Conservation (phyloP, 306 rosid genomes). For the Acacia acuminata region DNA sequence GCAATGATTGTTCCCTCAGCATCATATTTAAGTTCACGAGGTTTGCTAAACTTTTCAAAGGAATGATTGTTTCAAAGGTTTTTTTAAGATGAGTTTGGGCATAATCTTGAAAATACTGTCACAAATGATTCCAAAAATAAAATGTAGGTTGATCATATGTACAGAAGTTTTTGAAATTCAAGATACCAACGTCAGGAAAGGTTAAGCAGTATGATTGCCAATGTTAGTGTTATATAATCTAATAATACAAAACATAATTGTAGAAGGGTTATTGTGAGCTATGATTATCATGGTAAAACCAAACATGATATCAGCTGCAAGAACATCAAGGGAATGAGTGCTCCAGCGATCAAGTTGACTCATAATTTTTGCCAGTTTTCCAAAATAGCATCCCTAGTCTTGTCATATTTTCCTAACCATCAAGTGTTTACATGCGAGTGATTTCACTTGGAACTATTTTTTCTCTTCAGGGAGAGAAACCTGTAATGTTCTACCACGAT, state of each 20-base stretch:
- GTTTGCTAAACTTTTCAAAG: conserved; percentile 14
- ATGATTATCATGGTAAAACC: background rate
- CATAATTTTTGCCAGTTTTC: background rate
- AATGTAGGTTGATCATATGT: background rate
- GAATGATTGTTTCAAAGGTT: conserved; percentile 6
- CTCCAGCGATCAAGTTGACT: conserved; percentile 4
- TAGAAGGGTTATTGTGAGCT: background rate
- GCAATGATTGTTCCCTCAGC: background rate
- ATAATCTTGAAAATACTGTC: background rate
- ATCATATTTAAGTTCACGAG: conserved; percentile 1
- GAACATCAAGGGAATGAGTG: background rate
- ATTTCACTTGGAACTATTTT: conserved; percentile 35
- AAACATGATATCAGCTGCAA: conserved; percentile 1
- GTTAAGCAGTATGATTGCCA: conserved; percentile 6
- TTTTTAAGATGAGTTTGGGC: background rate
- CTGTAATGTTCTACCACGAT: conserved; percentile 75
- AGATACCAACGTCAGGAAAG: background rate
- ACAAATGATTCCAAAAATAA: background rate
- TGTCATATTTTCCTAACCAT: background rate
- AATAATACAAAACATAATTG: background rate
- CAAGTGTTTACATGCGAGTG: conserved; percentile 10
- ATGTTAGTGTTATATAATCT: background rate
- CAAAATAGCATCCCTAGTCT: background rate
- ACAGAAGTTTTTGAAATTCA: conserved; percentile 17
- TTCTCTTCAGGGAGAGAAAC: conserved; percentile 71